Percentiles rank a stretch among this genome's conserved stretches.
These are phyloP conservation scores for Platismatia glauca DNA, from an alignment of 495 filamentous ascomycete species.

Conservation along the genomic window DNA sequence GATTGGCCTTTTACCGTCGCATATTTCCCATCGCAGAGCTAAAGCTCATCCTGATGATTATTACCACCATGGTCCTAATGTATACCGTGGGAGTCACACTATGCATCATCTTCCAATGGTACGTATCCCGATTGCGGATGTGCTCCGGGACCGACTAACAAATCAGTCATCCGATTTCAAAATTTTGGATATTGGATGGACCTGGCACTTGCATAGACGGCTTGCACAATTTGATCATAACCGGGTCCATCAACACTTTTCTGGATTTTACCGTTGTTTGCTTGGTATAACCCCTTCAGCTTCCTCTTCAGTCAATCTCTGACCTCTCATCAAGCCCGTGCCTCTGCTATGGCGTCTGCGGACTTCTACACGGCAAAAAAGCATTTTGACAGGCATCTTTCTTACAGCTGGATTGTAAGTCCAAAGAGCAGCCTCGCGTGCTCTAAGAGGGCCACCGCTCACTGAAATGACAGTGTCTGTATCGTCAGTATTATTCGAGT, in stretches of 20 bases:
- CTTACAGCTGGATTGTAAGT: conserved; percentile 19
- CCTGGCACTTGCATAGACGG: not conserved
- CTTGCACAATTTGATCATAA: not conserved
- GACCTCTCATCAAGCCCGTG: conserved; percentile 9
- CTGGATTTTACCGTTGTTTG: conserved; percentile 15
- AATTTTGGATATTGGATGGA: conserved; percentile 6
- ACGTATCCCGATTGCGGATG: not conserved
- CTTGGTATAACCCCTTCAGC: conserved; percentile 4
- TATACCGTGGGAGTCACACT: not conserved
- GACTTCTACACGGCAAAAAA: conserved; percentile 10
- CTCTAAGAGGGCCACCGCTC: not conserved
- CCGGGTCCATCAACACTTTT: conserved; percentile 7
- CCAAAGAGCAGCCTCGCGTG: not conserved
- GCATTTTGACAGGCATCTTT: conserved; percentile 17
- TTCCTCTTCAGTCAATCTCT: not conserved
- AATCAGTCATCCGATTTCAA: conserved; percentile 15
- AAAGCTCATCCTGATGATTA: conserved; percentile 5
- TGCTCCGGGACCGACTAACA: not conserved
- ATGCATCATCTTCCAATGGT: conserved; percentile 19
- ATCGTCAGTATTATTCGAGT: not conserved
- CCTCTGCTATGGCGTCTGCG: conserved; percentile 19
- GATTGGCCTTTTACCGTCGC: conserved; percentile 18
- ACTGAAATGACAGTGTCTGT: not conserved
- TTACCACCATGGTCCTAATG: conserved; percentile 7
- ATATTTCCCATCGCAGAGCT: conserved; percentile 18